Conservation (phyloP, 345 rosid genomes). For the Lepidium aucheri region DNA sequence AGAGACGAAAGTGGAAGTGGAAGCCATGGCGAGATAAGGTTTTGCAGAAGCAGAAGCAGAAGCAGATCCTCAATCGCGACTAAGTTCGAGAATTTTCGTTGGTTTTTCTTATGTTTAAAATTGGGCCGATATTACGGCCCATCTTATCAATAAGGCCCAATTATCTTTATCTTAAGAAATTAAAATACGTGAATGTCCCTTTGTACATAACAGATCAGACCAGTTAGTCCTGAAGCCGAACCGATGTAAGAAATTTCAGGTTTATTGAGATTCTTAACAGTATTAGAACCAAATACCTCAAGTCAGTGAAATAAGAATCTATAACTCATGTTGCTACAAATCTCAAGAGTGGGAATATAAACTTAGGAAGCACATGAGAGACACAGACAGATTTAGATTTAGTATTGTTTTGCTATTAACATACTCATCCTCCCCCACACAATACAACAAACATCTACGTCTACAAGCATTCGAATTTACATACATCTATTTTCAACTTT, state of each 20-base stretch:
- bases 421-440: conserved; percentile 1
- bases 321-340: background rate
- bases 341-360: too few relatives aligned
- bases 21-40: conserved; percentile 28
- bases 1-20: conserved; percentile 46
- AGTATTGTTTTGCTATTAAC: conserved; percentile 10
- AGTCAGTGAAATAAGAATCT: background rate
- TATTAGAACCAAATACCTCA: background rate
- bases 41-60: background rate
- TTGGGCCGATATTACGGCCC: conserved; percentile 13
- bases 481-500: conserved; percentile 19
- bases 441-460: conserved; percentile 9
- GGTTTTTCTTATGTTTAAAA: background rate
- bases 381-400: too few relatives aligned
- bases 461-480: conserved; percentile 10
- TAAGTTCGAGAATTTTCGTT: background rate
- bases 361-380: too few relatives aligned
- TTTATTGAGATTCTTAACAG: background rate
- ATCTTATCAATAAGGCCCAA: background rate
- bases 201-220: too few relatives aligned
- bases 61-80: background rate
- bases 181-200: too few relatives aligned
- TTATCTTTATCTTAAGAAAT: background rate
- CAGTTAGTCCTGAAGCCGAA: background rate
- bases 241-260: background rate